These are phyloP conservation scores for Sungouiella thailandica DNA, from an alignment of 805 yeast species.

Conservation along the genomic window DNA sequence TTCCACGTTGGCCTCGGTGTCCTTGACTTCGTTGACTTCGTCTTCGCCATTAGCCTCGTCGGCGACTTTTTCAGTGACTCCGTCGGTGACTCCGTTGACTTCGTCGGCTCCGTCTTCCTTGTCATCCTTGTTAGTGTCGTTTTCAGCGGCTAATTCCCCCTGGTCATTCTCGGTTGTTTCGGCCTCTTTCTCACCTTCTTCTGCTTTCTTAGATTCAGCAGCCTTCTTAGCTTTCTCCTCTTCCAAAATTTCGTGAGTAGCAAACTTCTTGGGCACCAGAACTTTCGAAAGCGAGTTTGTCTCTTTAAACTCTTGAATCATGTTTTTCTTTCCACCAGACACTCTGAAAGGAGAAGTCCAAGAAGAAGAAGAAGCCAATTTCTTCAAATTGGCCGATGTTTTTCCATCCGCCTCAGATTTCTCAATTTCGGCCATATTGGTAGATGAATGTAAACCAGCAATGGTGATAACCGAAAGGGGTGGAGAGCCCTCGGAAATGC, in stretches of 20 bases:
- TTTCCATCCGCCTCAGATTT: background rate
- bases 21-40: constrained; percentile 7
- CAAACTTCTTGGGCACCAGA: constrained; percentile 36
- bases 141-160: constrained; percentile 2
- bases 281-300: constrained; percentile 28
- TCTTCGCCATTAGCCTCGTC: constrained; percentile 4
- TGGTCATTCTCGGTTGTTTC: background rate
- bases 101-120: constrained; percentile 2
- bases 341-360: constrained; percentile 43
- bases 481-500: constrained; percentile 4
- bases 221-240: constrained; percentile 15
- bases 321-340: constrained; percentile 22
- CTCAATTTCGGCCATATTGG: background rate
- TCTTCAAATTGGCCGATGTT: constrained; percentile 12
- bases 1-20: background rate
- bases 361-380: constrained; percentile 21
- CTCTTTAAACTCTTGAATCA: constrained; percentile 31
- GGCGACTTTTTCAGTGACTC: background rate
- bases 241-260: constrained; percentile 36
- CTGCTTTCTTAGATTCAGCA: constrained; percentile 5
- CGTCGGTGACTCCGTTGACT: background rate
- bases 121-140: constrained; percentile 9
- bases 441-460: background rate
- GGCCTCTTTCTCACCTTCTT: constrained; percentile 2
- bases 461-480: constrained; percentile 1